Percentiles rank a stretch among this genome's conserved stretches.
These are phyloP conservation scores for Aspergillus sp. DNA, from an alignment of 2,329 filamentous ascomycete genomes.

Conservation along the genomic window DNA sequence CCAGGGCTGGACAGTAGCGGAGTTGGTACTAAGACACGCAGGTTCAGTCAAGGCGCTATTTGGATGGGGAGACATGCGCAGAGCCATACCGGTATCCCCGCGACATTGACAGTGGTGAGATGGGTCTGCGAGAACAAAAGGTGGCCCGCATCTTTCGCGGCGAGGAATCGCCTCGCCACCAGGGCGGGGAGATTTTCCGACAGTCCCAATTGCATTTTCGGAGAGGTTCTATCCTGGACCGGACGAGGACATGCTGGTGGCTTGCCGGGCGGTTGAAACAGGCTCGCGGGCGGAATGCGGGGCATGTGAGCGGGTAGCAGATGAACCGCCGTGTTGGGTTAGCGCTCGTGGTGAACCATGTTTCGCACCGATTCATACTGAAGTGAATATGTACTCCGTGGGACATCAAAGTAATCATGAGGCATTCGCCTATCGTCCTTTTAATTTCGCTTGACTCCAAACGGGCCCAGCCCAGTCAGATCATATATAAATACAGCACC, in stretches of 20 bases:
- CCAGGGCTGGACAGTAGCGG: slow-evolving; percentile 48
- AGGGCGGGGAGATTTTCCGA: slow-evolving; percentile 34
- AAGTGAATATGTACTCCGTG: too few species aligned
- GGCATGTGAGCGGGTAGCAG: slow-evolving; percentile 11
- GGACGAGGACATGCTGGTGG: slow-evolving; percentile 1
- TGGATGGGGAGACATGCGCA: not conserved
- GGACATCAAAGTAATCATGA: too few species aligned
- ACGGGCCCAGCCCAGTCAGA: slow-evolving; percentile 4
- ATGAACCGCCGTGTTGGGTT: not conserved
- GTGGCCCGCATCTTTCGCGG: slow-evolving; percentile 35
- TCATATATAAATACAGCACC: slow-evolving; percentile 2
- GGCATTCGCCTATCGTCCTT: not conserved
- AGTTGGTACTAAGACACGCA: slow-evolving; percentile 41
- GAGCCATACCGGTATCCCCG: slow-evolving; percentile 32
- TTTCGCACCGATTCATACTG: too few species aligned
- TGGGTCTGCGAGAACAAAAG: slow-evolving; percentile 41
- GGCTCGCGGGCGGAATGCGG: slow-evolving; percentile 9
- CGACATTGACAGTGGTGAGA: slow-evolving; percentile 32
- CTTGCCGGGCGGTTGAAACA: slow-evolving; percentile 1
- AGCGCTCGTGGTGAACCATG: too few species aligned
- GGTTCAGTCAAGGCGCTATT: not conserved
- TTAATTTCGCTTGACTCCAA: slow-evolving; percentile 1
- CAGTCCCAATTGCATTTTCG: slow-evolving; percentile 34
- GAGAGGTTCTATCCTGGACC: not conserved
- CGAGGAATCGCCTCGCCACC: slow-evolving; percentile 33